phyloP scores from a whole-genome alignment of 495 filamentous ascomycete genomes.

The Daldinia grandis region DNA sequence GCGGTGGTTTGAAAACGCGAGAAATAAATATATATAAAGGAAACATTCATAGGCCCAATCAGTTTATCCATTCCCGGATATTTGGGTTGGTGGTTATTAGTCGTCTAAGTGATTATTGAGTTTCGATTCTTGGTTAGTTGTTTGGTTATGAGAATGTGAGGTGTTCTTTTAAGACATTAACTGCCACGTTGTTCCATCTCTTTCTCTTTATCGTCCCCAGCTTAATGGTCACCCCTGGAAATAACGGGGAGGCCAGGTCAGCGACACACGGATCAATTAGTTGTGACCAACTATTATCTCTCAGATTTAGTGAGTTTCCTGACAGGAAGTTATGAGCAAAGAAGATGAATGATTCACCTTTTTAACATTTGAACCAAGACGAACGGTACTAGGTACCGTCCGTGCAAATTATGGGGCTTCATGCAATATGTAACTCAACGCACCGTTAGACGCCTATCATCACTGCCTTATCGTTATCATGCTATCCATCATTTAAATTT shows the following conservation, averaged over 20 bases:
- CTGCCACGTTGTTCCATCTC: slow-evolving; percentile 20
- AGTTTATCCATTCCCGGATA: background rate
- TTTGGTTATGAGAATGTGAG: slow-evolving; percentile 3
- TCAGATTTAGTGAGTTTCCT: background rate
- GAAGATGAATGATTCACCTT: background rate
- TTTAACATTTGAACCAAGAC: background rate
- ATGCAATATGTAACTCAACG: background rate
- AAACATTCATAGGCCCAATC: background rate
- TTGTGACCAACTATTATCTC: background rate
- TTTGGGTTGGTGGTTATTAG: background rate
- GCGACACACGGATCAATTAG: background rate
- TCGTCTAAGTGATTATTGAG: background rate
- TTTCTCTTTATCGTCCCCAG: slow-evolving; percentile 1
- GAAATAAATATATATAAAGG: background rate
- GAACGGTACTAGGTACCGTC: background rate
- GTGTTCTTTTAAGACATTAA: slow-evolving; percentile 9
- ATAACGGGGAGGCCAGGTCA: background rate
- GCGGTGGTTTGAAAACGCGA: background rate
- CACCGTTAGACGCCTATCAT: background rate
- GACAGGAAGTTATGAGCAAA: background rate
- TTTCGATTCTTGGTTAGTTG: background rate
- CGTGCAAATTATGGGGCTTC: background rate
- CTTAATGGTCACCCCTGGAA: background rate
- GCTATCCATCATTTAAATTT: no score
- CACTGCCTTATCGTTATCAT: no score